Evolutionary conservation across 257 asterid genomes (phyloP).

Genomic region (Lycium barbarum): DNA sequence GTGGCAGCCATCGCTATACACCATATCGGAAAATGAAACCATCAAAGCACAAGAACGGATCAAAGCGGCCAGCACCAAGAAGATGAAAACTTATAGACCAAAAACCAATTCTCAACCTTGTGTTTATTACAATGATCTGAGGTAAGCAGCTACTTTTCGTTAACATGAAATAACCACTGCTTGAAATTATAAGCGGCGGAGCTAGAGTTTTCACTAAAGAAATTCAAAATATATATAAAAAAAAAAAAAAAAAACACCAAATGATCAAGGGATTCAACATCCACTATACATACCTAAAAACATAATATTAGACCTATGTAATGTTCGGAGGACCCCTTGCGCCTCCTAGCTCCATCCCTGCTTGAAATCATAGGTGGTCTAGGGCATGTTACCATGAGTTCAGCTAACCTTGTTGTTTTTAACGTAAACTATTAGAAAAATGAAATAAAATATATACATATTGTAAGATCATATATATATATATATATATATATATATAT

Average conservation of each 20-base stretch:
- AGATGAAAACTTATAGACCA: not conserved
- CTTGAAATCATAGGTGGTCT: too few relatives aligned
- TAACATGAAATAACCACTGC: not conserved
- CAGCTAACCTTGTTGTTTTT: not conserved
- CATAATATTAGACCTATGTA: too few relatives aligned
- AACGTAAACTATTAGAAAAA: not conserved
- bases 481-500: too few relatives aligned
- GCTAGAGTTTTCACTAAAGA: too few relatives aligned
- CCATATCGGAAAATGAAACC: conserved; percentile 30
- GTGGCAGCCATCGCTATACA: conserved; percentile 35
- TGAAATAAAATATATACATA: not conserved
- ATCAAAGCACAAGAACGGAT: conserved; percentile 20
- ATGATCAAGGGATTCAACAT: too few relatives aligned
- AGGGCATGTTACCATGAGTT: not conserved
- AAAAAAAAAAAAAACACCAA: too few relatives aligned
- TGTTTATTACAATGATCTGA: conserved; percentile 13
- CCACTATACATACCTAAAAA: too few relatives aligned
- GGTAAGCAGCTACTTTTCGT: not conserved
- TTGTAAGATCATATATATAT: not conserved
- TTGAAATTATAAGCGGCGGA: not conserved
- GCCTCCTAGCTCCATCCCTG: too few relatives aligned
- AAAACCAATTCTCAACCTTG: conserved; percentile 18
- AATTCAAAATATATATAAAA: too few relatives aligned
- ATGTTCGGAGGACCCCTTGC: too few relatives aligned
- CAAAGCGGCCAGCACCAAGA: conserved; percentile 8